Percentiles rank a stretch among this genome's conserved stretches.
Conservation (phyloP, 2,329 filamentous ascomycete genomes). For the Cryphonectria carpinicola region DNA sequence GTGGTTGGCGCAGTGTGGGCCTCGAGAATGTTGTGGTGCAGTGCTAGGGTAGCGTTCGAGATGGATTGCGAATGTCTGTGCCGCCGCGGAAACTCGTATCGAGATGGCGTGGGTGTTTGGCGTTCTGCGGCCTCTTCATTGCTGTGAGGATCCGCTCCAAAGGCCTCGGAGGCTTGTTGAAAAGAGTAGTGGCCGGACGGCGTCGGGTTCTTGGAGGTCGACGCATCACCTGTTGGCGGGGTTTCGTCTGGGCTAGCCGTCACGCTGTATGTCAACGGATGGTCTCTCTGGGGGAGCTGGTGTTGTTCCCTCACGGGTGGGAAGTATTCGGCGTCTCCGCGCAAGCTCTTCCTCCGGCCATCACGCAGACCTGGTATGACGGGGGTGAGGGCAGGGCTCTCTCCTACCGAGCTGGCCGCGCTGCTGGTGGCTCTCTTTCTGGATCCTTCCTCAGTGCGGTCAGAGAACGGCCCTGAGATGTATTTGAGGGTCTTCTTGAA, state of each 20-base stretch:
- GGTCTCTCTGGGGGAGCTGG: conserved; percentile 58
- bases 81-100: conserved; percentile 42
- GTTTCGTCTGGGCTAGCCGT: conserved; percentile 67
- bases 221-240: conserved; percentile 37
- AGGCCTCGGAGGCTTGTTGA: conserved; percentile 40
- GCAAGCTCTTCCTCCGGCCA: conserved; percentile 56
- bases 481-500: conserved; percentile 72
- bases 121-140: conserved; percentile 40
- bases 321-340: conserved; percentile 58
- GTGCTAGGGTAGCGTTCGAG: conserved; percentile 49
- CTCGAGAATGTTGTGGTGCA: conserved; percentile 42
- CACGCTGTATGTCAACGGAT: conserved; percentile 76
- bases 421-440: conserved; percentile 64
- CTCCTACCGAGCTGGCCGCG: conserved; percentile 65
- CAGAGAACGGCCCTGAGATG: conserved; percentile 59
- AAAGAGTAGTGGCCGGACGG: conserved; percentile 42
- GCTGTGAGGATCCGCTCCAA: conserved; percentile 42
- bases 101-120: conserved; percentile 37
- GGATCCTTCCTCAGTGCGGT: conserved; percentile 58
- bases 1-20: conserved; percentile 42
- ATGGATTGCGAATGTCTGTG: conserved; percentile 50
- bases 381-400: conserved; percentile 51
- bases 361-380: conserved; percentile 59
- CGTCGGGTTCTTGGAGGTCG: conserved; percentile 44
- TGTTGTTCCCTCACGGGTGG: conserved; percentile 39